A percentile compares a stretch with the other conserved stretches of the same genome.
Conservation (phyloP, 2,329 filamentous ascomycete genomes). For the Tolypocladium paradoxum region DNA sequence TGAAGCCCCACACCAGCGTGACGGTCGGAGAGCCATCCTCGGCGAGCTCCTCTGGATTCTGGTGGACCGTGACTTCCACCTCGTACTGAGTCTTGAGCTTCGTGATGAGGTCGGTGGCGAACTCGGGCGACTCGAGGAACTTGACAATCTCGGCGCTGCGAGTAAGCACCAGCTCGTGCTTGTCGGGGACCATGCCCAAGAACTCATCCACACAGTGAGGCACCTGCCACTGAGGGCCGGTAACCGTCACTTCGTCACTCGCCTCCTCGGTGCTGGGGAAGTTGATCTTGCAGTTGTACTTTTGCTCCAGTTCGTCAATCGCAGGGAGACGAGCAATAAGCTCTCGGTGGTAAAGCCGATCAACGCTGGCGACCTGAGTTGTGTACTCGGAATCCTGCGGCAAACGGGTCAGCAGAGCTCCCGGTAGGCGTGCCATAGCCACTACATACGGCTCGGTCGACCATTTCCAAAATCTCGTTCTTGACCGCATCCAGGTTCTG, state of each 20-base stretch:
- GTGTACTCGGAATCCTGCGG: conserved; percentile 86
- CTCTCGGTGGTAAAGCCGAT: conserved; percentile 90
- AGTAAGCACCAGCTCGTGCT: conserved; percentile 79
- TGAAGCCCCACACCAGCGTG: conserved; percentile 70
- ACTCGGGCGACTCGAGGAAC: conserved; percentile 73
- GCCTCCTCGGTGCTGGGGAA: conserved; percentile 97
- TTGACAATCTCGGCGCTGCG: conserved; percentile 65
- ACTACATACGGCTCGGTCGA: conserved; percentile 70
- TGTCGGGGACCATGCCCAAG: conserved; percentile 94
- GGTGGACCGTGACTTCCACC: conserved; percentile 69
- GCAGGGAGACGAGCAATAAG: conserved; percentile 79
- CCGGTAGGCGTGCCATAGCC: background rate
- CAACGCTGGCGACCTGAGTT: conserved; percentile 84
- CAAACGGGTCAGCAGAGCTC: conserved; percentile 1
- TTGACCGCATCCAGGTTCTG: conserved; percentile 96
- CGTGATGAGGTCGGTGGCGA: conserved; percentile 65
- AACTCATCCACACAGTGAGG: conserved; percentile 95
- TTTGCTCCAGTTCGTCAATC: conserved; percentile 93
- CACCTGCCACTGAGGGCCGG: conserved; percentile 95
- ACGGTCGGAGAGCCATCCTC: conserved; percentile 48
- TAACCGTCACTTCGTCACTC: conserved; percentile 91
- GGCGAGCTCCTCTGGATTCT: conserved; percentile 47
- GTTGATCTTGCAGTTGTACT: conserved; percentile 99
- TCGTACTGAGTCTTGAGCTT: conserved; percentile 90
- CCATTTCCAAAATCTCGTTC: conserved; percentile 99